These are phyloP conservation scores for Excoecaria cochinchinensis DNA, from an alignment of 345 rosid species.

Conservation along the genomic window DNA sequence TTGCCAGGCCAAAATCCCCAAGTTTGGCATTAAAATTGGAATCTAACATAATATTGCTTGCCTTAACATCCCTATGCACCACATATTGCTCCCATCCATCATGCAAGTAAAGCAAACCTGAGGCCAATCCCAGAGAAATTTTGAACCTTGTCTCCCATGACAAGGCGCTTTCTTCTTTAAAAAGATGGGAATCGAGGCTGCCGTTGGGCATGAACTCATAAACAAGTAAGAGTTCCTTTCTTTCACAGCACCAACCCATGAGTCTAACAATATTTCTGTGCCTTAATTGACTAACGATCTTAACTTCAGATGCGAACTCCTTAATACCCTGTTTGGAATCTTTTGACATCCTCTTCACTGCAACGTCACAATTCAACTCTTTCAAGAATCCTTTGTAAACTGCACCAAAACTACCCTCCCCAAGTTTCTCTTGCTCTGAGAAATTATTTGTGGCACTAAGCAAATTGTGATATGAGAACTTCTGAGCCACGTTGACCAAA, in stretches of 20 bases:
- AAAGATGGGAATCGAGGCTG: conserved; percentile 9
- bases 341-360: neutral
- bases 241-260: conserved; percentile 7
- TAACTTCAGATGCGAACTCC: neutral
- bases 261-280: conserved; percentile 4
- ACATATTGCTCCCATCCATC: conserved; percentile 7
- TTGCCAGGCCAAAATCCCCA: no score
- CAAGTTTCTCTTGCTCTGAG: neutral
- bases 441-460: neutral
- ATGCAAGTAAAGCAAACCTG: no score
- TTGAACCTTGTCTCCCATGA: no score
- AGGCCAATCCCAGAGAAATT: no score
- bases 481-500: neutral
- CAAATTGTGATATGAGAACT: neutral
- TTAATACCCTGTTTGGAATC: neutral
- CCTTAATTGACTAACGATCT: neutral
- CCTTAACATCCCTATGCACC: conserved; percentile 9
- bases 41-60: neutral
- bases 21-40: neutral
- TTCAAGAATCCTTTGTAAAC: neutral
- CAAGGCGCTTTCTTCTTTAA: no score
- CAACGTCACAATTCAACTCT: neutral
- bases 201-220: neutral
- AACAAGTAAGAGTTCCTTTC: no score
- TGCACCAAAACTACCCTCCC: neutral